Conservation (phyloP, 208 protist genomes). For the Acanthamoeba sp. region DNA sequence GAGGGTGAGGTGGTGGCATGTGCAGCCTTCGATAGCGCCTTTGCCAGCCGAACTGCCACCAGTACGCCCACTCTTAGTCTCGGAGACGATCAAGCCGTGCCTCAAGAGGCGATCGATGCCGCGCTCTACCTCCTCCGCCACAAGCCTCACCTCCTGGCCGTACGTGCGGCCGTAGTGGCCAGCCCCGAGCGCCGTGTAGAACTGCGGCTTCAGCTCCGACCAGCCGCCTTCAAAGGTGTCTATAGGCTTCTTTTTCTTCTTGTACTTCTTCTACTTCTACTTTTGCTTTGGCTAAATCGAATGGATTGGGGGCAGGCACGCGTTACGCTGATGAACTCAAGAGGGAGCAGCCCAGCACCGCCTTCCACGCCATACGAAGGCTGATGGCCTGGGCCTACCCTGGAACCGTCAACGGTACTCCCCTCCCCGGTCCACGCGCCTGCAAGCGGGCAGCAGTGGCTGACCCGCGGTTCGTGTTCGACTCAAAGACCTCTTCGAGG, state of each 20-base stretch:
- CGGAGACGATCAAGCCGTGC: neutral
- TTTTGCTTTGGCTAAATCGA: no score
- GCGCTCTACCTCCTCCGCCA: neutral
- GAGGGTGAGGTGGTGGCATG: neutral
- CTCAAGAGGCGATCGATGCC: neutral
- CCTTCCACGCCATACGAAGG: neutral
- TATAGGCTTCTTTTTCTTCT: neutral
- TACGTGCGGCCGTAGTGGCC: neutral
- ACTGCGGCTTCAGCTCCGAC: neutral
- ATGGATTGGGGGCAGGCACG: neutral
- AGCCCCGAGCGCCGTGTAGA: neutral
- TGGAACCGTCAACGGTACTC: neutral
- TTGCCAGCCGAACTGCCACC: neutral
- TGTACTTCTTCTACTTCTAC: no score
- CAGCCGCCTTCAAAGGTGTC: neutral
- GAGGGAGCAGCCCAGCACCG: neutral
- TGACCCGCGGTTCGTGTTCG: neutral
- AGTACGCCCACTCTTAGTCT: neutral
- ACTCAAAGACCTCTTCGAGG: neutral
- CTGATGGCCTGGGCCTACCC: slow-evolving; percentile 59
- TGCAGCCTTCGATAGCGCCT: neutral
- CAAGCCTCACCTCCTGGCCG: neutral
- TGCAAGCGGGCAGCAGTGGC: no score
- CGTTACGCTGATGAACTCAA: neutral
- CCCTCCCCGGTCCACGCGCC: no score